These are phyloP conservation scores for Schizosaccharomyces osmophilus DNA, from an alignment of 805 yeast genomes.

Conservation along the genomic window DNA sequence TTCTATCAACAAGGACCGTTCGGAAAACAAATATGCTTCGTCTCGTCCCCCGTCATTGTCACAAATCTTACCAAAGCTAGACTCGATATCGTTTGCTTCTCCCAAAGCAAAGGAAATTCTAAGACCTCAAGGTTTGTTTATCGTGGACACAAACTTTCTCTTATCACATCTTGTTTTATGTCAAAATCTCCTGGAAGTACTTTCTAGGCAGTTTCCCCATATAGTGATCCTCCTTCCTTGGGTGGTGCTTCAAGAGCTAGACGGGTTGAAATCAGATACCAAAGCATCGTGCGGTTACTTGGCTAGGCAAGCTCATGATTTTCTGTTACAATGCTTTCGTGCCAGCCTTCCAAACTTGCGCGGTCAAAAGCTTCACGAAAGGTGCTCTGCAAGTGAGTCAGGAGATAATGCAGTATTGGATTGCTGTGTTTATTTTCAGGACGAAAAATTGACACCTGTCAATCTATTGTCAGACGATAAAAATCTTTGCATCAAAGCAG, in stretches of 20 bases:
- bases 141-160: slow-evolving; percentile 66
- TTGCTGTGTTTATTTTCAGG: slow-evolving; percentile 45
- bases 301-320: slow-evolving; percentile 52
- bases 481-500: slow-evolving; percentile 57
- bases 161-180: slow-evolving; percentile 40
- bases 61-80: not conserved
- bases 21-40: not conserved
- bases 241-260: slow-evolving; percentile 53
- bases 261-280: slow-evolving; percentile 39
- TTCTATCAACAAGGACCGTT: not conserved
- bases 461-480: slow-evolving; percentile 60
- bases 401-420: slow-evolving; percentile 74
- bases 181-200: slow-evolving; percentile 24
- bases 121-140: slow-evolving; percentile 10
- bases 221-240: slow-evolving; percentile 41
- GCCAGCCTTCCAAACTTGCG: slow-evolving; percentile 24
- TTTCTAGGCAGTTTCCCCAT: slow-evolving; percentile 16
- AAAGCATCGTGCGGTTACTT: slow-evolving; percentile 10
- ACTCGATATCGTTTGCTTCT: no score
- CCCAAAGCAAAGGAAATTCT: no score
- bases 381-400: slow-evolving; percentile 19
- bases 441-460: slow-evolving; percentile 17
- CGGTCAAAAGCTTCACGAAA: slow-evolving; percentile 41
- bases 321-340: slow-evolving; percentile 46
- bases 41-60: not conserved